A percentile compares a stretch with the other conserved stretches of the same genome.
phyloP scores from a whole-genome alignment of 805 yeast species.

The Scheffersomyces ergatensis region DNA sequence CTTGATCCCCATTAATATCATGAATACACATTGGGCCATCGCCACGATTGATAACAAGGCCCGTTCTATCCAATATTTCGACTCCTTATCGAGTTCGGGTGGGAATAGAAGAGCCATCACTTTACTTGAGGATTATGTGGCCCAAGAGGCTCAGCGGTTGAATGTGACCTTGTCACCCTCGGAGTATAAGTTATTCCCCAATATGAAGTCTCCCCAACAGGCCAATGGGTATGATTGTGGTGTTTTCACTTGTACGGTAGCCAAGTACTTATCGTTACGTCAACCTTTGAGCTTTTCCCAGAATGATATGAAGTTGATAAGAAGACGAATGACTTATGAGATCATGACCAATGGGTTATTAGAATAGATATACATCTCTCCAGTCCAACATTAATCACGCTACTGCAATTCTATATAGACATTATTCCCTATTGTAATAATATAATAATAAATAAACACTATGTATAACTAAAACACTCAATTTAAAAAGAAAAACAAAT shows the following conservation, averaged over 20 bases:
- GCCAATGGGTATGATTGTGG: conserved; percentile 94
- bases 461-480: background rate
- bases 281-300: conserved; percentile 55
- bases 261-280: conserved; percentile 56
- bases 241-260: conserved; percentile 82
- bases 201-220: conserved; percentile 68
- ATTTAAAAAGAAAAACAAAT: too few species aligned
- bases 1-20: conserved; percentile 81
- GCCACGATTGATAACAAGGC: conserved; percentile 68
- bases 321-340: conserved; percentile 69
- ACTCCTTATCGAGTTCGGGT: conserved; percentile 57
- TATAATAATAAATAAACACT: background rate
- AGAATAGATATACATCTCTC: too few species aligned
- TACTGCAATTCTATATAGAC: too few species aligned
- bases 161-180: conserved; percentile 11
- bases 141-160: conserved; percentile 60
- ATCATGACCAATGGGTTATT: conserved; percentile 36
- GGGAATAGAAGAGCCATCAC: conserved; percentile 43
- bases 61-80: conserved; percentile 66
- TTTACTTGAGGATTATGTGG: conserved; percentile 59
- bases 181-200: conserved; percentile 22
- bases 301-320: conserved; percentile 62
- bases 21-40: conserved; percentile 88
- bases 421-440: too few species aligned
- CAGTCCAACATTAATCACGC: too few species aligned